A percentile compares a stretch with the other conserved stretches of the same genome.
Evolutionary conservation across 305 asterid species (phyloP).

Genomic region (Plantago lanceolata): DNA sequence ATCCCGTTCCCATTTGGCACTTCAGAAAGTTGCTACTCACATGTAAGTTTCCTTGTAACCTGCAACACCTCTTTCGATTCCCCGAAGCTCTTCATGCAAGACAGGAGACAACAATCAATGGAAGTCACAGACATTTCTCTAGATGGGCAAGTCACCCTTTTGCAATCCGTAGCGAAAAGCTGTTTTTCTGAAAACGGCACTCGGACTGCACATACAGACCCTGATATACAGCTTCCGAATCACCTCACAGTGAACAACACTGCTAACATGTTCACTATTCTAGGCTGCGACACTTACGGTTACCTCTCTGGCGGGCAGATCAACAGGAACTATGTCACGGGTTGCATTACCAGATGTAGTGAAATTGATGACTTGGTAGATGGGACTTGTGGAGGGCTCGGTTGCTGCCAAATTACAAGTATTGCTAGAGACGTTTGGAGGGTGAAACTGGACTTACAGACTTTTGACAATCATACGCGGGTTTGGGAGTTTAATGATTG

Average conservation of each 20-base stretch:
- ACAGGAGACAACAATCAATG: background rate
- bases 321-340: background rate
- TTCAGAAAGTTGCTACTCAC: background rate
- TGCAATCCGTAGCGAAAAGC: conserved; percentile 15
- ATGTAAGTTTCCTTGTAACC: conserved; percentile 9
- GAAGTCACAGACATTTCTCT: conserved; percentile 17
- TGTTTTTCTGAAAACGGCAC: too few relatives aligned
- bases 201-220: too few relatives aligned
- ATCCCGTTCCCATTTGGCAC: conserved; percentile 30
- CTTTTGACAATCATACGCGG: background rate
- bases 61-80: conserved; percentile 9
- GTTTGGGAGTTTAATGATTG: conserved; percentile 11
- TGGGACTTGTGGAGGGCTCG: conserved; percentile 17
- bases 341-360: conserved; percentile 22
- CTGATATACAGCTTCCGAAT: background rate
- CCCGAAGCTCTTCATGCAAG: background rate
- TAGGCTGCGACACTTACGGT: conserved; percentile 29
- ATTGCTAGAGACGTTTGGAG: conserved; percentile 7
- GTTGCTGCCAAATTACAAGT: conserved; percentile 20
- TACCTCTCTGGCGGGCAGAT: background rate
- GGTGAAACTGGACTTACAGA: background rate
- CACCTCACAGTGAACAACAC: background rate
- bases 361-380: conserved; percentile 2
- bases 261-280: conserved; percentile 23
- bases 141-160: conserved; percentile 18